These are phyloP conservation scores for Butyriboletus loyo DNA, from an alignment of 768 basidiomycete species.

Conservation along the genomic window DNA sequence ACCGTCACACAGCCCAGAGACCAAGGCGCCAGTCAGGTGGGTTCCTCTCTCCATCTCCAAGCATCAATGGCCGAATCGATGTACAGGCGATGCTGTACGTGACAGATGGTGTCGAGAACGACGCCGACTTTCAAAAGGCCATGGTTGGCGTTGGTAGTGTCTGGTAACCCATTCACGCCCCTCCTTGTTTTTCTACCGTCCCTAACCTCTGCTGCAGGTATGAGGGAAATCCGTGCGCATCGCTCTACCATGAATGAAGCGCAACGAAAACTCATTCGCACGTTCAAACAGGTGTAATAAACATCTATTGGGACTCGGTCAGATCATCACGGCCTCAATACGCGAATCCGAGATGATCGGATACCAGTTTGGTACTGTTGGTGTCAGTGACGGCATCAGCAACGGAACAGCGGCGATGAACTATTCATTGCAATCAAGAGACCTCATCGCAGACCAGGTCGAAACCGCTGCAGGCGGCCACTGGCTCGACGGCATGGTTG, in stretches of 20 bases:
- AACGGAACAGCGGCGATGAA: constrained; percentile 95
- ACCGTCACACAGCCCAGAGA: constrained; percentile 87
- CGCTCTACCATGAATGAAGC: neutral
- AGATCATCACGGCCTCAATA: constrained; percentile 82
- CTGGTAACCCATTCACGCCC: constrained; percentile 59
- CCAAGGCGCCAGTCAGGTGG: constrained; percentile 91
- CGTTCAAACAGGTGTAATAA: constrained; percentile 75
- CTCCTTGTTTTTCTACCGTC: neutral
- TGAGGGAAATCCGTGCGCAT: constrained; percentile 93
- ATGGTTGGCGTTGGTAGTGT: constrained; percentile 98
- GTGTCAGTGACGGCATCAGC: constrained; percentile 97
- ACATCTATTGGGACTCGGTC: constrained; percentile 87
- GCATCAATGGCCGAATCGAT: neutral
- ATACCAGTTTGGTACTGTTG: constrained; percentile 97
- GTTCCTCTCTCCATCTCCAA: constrained; percentile 1
- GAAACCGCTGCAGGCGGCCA: constrained; percentile 96
- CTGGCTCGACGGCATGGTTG: constrained; percentile 97
- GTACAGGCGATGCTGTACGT: constrained; percentile 95
- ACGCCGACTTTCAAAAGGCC: constrained; percentile 88
- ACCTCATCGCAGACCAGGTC: constrained; percentile 96
- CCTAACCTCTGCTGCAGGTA: constrained; percentile 59
- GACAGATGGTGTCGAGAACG: constrained; percentile 82
- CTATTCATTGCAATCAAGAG: constrained; percentile 95
- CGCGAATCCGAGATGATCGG: constrained; percentile 70
- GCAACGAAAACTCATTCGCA: neutral